These are phyloP conservation scores for Triticum timopheevii DNA, from an alignment of 176 grass and related monocot species.

Conservation along the genomic window DNA sequence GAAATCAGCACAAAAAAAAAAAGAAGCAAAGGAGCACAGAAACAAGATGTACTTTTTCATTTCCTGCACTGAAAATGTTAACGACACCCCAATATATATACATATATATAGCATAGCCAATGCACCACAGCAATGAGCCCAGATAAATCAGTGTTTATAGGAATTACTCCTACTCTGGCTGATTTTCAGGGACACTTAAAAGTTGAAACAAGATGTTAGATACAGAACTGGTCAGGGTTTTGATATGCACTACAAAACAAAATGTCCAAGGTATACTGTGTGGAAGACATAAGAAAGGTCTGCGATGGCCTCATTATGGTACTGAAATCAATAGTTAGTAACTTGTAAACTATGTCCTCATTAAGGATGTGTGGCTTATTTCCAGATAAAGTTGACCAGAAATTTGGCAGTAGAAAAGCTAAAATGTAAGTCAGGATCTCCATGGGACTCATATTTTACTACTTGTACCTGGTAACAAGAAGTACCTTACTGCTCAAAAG, in stretches of 20 bases:
- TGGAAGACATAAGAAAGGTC: not conserved
- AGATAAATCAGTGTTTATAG: not conserved
- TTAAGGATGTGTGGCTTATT: not conserved
- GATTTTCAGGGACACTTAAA: not conserved
- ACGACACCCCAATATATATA: not conserved
- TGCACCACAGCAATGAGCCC: not conserved
- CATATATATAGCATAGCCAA: not conserved
- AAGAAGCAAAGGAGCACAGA: slow-evolving; percentile 21
- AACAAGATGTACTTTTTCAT: slow-evolving; percentile 25
- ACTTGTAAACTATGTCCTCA: not conserved
- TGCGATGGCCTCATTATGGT: not conserved
- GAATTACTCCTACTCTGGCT: not conserved
- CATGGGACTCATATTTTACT: not conserved
- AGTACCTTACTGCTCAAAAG: not conserved
- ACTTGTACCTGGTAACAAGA: not conserved
- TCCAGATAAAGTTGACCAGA: not conserved
- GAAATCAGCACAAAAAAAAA: slow-evolving; percentile 39
- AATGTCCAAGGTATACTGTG: not conserved
- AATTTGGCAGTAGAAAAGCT: not conserved
- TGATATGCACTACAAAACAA: not conserved
- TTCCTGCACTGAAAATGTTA: slow-evolving; percentile 26
- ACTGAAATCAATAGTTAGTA: not conserved
- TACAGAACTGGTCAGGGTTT: not conserved
- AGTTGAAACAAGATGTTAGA: not conserved
- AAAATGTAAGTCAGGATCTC: not conserved